phyloP scores from a whole-genome alignment of 192 early-diverging fungal species.

The Helicostylum pulchrum region DNA sequence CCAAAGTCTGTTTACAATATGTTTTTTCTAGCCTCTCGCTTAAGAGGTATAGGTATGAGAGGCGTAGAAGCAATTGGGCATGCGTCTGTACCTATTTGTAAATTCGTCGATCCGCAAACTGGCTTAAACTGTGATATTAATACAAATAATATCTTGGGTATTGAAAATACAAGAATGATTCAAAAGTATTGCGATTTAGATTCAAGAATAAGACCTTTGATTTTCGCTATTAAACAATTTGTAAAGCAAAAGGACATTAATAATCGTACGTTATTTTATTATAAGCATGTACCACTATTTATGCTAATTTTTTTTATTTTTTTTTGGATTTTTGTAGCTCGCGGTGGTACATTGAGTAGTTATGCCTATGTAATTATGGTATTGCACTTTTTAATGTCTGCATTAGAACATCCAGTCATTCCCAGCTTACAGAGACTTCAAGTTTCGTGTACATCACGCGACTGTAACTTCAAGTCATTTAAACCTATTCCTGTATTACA shows the following conservation, averaged over 20 bases:
- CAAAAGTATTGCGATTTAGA: constrained; percentile 34
- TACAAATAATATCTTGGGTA: constrained; percentile 30
- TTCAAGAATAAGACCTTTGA: constrained; percentile 26
- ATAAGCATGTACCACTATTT: background rate
- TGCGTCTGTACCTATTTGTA: constrained; percentile 40
- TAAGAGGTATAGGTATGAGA: constrained; percentile 20
- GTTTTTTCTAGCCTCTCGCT: constrained; percentile 13
- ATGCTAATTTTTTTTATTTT: background rate
- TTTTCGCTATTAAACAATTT: constrained; percentile 36
- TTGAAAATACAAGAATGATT: constrained; percentile 38
- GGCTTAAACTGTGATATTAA: constrained; percentile 37
- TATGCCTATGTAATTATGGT: constrained; percentile 1
- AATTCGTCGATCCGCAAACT: constrained; percentile 31
- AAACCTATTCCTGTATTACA: background rate
- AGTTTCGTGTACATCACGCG: background rate
- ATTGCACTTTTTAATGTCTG: background rate
- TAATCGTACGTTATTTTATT: constrained; percentile 10
- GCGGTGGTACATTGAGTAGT: background rate
- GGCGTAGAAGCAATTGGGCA: constrained; percentile 26
- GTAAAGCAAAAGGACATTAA: constrained; percentile 34
- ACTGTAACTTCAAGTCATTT: background rate
- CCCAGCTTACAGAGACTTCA: background rate
- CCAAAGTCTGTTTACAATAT: constrained; percentile 15
- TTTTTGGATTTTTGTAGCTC: background rate
- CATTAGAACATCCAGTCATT: background rate